phyloP scores from a whole-genome alignment of 2,329 filamentous ascomycete genomes.

The Metarhizium rileyi region DNA sequence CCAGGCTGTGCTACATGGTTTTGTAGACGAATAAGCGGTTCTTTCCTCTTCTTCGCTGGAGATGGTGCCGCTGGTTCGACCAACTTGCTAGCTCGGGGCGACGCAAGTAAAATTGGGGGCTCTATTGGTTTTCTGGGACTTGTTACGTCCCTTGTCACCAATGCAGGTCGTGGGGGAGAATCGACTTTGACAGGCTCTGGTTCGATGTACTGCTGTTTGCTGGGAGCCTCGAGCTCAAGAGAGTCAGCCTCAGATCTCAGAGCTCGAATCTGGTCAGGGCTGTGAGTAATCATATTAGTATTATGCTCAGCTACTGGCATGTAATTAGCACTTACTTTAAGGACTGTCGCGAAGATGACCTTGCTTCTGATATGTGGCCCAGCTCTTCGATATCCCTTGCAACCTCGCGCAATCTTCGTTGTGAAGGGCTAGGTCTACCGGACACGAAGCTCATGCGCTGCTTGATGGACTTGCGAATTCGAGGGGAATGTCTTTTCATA shows the following conservation, averaged over 20 bases:
- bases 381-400: conserved; percentile 42
- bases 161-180: conserved; percentile 27
- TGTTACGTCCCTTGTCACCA: conserved; percentile 7
- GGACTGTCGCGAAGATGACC: conserved; percentile 55
- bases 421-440: conserved; percentile 37
- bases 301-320: background rate
- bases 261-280: conserved; percentile 54
- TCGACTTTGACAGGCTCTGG: conserved; percentile 45
- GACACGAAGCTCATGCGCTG: conserved; percentile 31
- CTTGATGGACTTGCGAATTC: conserved; percentile 30
- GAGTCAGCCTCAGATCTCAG: conserved; percentile 45
- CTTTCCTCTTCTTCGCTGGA: conserved; percentile 18
- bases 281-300: conserved; percentile 27
- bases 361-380: conserved; percentile 57
- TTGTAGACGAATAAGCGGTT: background rate
- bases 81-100: conserved; percentile 16
- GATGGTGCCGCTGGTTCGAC: conserved; percentile 11
- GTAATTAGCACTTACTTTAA: conserved; percentile 45
- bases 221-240: conserved; percentile 58
- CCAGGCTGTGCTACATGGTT: background rate
- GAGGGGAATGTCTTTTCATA: conserved; percentile 34
- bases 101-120: conserved; percentile 21
- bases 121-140: conserved; percentile 19
- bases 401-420: conserved; percentile 47
- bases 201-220: conserved; percentile 49